phyloP scores from a whole-genome alignment of 805 yeast species.

The Yamadazyma laniorum region DNA sequence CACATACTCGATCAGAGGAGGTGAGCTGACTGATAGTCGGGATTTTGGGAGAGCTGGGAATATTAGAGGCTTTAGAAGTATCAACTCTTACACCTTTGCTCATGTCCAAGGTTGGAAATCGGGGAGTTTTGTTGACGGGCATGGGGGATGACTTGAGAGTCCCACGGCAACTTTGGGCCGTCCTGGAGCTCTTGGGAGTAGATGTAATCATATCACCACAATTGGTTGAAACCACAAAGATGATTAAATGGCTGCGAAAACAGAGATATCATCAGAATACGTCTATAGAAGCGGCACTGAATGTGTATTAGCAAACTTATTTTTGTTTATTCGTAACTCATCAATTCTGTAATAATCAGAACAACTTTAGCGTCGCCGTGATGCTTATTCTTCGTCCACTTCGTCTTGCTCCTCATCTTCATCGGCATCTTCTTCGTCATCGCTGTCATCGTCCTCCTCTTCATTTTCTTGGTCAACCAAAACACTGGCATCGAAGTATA shows the following conservation, averaged over 20 bases:
- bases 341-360: too few species aligned
- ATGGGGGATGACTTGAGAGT: not conserved
- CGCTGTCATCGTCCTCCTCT: not conserved
- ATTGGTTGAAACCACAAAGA: too few species aligned
- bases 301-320: not conserved
- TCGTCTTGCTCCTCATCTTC: constrained; percentile 4
- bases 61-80: not conserved
- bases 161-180: not conserved
- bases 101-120: not conserved
- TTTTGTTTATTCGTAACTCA: not conserved
- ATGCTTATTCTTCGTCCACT: constrained; percentile 5
- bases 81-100: not conserved
- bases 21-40: constrained; percentile 1
- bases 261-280: too few species aligned
- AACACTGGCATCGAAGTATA: constrained; percentile 76
- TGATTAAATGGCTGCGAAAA: constrained; percentile 1
- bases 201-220: too few species aligned
- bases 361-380: too few species aligned
- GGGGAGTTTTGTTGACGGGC: not conserved
- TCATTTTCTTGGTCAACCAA: constrained; percentile 24
- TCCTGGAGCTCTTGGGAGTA: not conserved
- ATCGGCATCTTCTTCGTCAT: constrained; percentile 3
- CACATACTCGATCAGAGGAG: not conserved
- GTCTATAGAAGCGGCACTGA: too few species aligned
- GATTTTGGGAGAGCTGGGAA: constrained; percentile 2